Percentiles rank a stretch among this genome's conserved stretches.
Conservation (phyloP, 2,329 filamentous ascomycete genomes). For the Curvularia lunata region DNA sequence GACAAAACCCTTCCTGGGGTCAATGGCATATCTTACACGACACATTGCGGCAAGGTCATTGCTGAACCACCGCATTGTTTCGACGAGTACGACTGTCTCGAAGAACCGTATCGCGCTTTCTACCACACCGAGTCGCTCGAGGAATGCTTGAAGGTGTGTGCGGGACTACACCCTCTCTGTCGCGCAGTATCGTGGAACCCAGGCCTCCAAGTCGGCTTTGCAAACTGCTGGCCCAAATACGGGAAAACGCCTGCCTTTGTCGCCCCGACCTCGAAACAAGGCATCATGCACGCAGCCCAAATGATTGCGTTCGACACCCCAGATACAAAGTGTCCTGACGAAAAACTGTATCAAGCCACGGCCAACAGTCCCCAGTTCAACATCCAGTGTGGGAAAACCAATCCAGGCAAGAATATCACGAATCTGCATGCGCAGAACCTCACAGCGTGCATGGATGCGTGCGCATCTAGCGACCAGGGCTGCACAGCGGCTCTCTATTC, state of each 20-base stretch:
- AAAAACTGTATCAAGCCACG: conserved; percentile 19
- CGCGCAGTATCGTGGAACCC: conserved; percentile 40
- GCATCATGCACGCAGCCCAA: conserved; percentile 34
- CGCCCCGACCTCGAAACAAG: conserved; percentile 13
- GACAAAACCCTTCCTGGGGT: conserved; percentile 30
- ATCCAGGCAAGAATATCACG: conserved; percentile 40
- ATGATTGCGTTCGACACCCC: conserved; percentile 33
- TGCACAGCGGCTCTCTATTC: conserved; percentile 41
- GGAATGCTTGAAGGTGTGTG: conserved; percentile 38
- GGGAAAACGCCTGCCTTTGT: conserved; percentile 20
- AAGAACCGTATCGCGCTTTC: conserved; percentile 28
- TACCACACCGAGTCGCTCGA: conserved; percentile 38
- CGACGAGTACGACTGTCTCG: conserved; percentile 27
- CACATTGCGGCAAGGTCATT: conserved; percentile 39
- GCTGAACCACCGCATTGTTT: conserved; percentile 25
- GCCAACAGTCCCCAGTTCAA: conserved; percentile 31
- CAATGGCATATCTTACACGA: conserved; percentile 35
- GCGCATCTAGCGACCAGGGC: conserved; percentile 27
- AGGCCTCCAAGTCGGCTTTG: conserved; percentile 36
- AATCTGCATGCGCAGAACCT: conserved; percentile 36
- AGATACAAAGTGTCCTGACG: conserved; percentile 28
- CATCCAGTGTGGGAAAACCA: conserved; percentile 39
- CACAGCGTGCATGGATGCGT: conserved; percentile 40
- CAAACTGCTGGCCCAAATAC: conserved; percentile 44
- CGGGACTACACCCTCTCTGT: conserved; percentile 39